Evolutionary conservation across 1,284 basidiomycete species (phyloP).

Genomic region (Ustilago nuda): DNA sequence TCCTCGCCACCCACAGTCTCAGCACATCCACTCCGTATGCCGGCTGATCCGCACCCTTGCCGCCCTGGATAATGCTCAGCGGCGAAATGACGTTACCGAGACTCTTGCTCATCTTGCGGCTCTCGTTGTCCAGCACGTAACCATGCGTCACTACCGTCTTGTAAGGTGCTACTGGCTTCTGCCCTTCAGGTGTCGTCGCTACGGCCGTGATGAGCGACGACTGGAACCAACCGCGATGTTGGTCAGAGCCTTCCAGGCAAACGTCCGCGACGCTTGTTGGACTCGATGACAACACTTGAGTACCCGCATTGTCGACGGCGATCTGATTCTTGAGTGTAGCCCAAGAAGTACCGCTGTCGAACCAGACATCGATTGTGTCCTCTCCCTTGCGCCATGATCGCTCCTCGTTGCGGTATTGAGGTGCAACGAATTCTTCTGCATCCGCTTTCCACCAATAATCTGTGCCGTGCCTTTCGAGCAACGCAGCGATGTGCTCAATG

Average conservation of each 20-base stretch:
- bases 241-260: constrained; percentile 95
- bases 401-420: constrained; percentile 40
- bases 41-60: constrained; percentile 75
- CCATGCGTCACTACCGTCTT: constrained; percentile 90
- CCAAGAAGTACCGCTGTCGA: constrained; percentile 97
- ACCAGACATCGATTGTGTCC: constrained; percentile 99
- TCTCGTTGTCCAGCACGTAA: constrained; percentile 90
- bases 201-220: constrained; percentile 89
- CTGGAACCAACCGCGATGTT: constrained; percentile 99
- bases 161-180: constrained; percentile 75
- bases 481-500: constrained; percentile 80
- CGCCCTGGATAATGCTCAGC: constrained; percentile 81
- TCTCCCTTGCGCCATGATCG: constrained; percentile 72
- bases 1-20: constrained; percentile 90
- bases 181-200: constrained; percentile 70
- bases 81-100: constrained; percentile 92
- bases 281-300: not conserved
- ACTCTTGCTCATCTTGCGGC: constrained; percentile 99
- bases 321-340: constrained; percentile 75
- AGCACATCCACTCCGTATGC: constrained; percentile 88
- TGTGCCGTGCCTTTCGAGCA: constrained; percentile 80
- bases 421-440: constrained; percentile 78
- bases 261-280: constrained; percentile 77
- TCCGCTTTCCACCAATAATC: constrained; percentile 92
- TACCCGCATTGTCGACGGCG: constrained; percentile 16